phyloP scores from a whole-genome alignment of 805 yeast species.

The Lipomyces yamanashiensis region DNA sequence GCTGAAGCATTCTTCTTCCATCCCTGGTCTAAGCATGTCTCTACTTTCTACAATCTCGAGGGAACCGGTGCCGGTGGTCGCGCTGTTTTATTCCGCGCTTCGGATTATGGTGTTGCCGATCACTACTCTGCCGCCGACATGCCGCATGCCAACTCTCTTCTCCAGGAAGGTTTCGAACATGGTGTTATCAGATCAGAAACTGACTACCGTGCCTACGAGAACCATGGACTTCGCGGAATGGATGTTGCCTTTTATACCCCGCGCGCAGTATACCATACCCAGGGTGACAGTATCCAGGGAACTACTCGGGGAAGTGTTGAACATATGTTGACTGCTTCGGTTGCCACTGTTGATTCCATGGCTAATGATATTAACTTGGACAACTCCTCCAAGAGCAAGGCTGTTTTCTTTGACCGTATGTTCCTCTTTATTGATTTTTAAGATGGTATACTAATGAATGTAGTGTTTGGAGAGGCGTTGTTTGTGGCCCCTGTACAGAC shows the following conservation, averaged over 20 bases:
- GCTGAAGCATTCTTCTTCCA: slow-evolving; percentile 76
- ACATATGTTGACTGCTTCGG: slow-evolving; percentile 78
- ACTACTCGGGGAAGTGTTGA: slow-evolving; percentile 72
- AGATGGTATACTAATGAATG: background rate
- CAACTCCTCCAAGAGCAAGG: slow-evolving; percentile 44
- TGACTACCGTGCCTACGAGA: slow-evolving; percentile 74
- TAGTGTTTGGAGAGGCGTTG: slow-evolving; percentile 34
- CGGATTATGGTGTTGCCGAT: slow-evolving; percentile 59
- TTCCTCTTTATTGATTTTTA: background rate
- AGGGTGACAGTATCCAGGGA: slow-evolving; percentile 67
- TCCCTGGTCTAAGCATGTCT: slow-evolving; percentile 68
- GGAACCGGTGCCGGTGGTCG: slow-evolving; percentile 95
- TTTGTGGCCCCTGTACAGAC: slow-evolving; percentile 39
- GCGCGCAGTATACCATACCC: slow-evolving; percentile 81
- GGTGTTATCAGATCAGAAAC: slow-evolving; percentile 79
- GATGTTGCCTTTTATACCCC: slow-evolving; percentile 91
- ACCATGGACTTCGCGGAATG: slow-evolving; percentile 74
- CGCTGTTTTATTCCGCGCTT: slow-evolving; percentile 77
- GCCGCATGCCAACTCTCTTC: slow-evolving; percentile 80
- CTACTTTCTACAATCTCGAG: slow-evolving; percentile 77
- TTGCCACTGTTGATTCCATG: slow-evolving; percentile 61
- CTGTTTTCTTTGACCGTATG: slow-evolving; percentile 63
- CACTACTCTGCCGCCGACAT: slow-evolving; percentile 54
- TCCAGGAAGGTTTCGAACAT: slow-evolving; percentile 82
- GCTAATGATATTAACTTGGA: slow-evolving; percentile 48